Percentiles rank a stretch among this genome's conserved stretches.
Conservation (phyloP, 2,329 filamentous ascomycete species). For the Beauveria medogensis region DNA sequence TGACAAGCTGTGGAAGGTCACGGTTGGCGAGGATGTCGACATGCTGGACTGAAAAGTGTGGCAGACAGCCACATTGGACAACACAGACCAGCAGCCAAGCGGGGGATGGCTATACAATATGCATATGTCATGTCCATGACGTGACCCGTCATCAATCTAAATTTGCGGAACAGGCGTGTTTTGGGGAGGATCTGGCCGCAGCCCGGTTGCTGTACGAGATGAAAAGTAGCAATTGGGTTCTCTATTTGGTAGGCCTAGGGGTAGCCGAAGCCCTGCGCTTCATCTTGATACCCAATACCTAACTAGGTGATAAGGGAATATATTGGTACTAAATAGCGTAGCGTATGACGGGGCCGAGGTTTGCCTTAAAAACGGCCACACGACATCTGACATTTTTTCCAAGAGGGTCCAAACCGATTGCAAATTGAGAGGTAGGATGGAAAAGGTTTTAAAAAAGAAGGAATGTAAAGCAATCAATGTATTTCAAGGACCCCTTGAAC, state of each 20-base stretch:
- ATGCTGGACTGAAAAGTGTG: not conserved
- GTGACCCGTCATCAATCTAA: not conserved
- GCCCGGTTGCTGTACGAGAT: not conserved
- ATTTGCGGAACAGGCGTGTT: not conserved
- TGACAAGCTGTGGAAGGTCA: slow-evolving; percentile 67
- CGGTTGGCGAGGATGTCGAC: slow-evolving; percentile 29
- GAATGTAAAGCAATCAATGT: too few relatives aligned
- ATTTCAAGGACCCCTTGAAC: too few relatives aligned
- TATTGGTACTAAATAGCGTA: not conserved
- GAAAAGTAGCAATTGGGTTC: not conserved
- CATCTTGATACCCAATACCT: too few relatives aligned
- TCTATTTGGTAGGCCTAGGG: not conserved
- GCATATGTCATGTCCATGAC: not conserved
- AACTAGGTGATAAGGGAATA: not conserved
- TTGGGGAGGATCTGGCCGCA: not conserved
- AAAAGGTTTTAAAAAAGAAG: too few relatives aligned
- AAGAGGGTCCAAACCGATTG: too few relatives aligned
- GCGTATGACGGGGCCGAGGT: too few relatives aligned
- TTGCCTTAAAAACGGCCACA: not conserved
- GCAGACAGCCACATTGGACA: not conserved
- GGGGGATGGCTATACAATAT: too few relatives aligned
- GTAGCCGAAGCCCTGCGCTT: not conserved
- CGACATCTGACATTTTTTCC: not conserved
- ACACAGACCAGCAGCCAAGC: not conserved
- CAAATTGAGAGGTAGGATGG: too few relatives aligned